phyloP scores from a whole-genome alignment of 306 rosid species.

The Betula pendula region DNA sequence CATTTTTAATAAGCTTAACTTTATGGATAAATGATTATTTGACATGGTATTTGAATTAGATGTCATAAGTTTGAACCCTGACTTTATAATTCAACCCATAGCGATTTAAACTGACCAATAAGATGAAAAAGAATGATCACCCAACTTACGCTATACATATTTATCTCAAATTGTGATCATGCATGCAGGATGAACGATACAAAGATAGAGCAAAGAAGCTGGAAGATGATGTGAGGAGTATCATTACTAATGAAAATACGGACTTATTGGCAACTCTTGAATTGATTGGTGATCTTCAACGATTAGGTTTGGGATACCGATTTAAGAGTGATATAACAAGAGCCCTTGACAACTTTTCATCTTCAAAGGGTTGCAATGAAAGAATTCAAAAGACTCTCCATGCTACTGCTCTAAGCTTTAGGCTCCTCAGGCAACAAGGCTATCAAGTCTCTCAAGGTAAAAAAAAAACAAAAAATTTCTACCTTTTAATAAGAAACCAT shows the following conservation, averaged over 20 bases:
- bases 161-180: neutral
- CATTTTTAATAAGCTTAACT: too few species aligned
- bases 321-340: constrained; percentile 39
- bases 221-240: constrained; percentile 34
- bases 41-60: too few species aligned
- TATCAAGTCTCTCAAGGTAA: constrained; percentile 41
- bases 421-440: constrained; percentile 52
- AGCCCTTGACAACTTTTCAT: constrained; percentile 23
- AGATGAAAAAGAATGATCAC: too few species aligned
- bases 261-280: constrained; percentile 23
- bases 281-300: constrained; percentile 33
- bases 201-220: constrained; percentile 13
- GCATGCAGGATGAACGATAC: constrained; percentile 20
- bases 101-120: too few species aligned
- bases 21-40: too few species aligned
- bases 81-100: too few species aligned
- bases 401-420: constrained; percentile 41
- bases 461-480: neutral
- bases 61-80: too few species aligned
- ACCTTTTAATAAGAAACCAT: too few species aligned
- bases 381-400: constrained; percentile 9
- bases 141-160: too few species aligned
- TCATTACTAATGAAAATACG: constrained; percentile 28
- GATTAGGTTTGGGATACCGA: constrained; percentile 35
- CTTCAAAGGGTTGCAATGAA: neutral